Percentiles rank a stretch among this genome's conserved stretches.
These are phyloP conservation scores for Stephania cephalantha DNA, from an alignment of 164 flowering plant genomes.

Conservation along the genomic window DNA sequence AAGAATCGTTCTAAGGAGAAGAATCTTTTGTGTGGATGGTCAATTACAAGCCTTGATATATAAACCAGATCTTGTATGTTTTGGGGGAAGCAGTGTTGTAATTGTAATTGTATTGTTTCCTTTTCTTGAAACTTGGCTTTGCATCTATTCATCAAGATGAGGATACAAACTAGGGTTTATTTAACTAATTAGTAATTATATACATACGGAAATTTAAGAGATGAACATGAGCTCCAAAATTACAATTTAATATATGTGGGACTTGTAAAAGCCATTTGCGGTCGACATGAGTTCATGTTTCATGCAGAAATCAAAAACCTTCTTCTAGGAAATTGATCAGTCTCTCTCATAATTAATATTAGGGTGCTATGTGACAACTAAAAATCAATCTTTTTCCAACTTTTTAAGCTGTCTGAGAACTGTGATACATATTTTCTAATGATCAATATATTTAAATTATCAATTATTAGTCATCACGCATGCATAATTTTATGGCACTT, in stretches of 20 bases:
- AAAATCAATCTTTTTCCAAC: too few species aligned
- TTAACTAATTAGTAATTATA: not conserved
- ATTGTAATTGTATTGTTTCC: not conserved
- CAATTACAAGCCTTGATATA: not conserved
- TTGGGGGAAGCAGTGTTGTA: not conserved
- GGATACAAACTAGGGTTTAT: not conserved
- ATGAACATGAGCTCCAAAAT: not conserved
- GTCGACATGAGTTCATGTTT: slow-evolving; percentile 4
- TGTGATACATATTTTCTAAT: not conserved
- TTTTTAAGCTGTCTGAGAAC: not conserved
- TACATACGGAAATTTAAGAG: not conserved
- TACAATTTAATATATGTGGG: not conserved
- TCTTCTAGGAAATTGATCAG: slow-evolving; percentile 14
- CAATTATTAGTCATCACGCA: not conserved
- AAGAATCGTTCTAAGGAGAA: not conserved
- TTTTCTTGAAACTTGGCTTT: not conserved
- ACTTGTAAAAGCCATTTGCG: not conserved
- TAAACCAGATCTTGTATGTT: slow-evolving; percentile 3
- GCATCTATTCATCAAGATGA: not conserved
- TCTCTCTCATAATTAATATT: not conserved
- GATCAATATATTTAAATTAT: too few species aligned
- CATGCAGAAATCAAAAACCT: slow-evolving; percentile 18
- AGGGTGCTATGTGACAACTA: not conserved
- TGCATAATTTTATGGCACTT: not conserved
- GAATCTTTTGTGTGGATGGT: not conserved